Evolutionary conservation across 179 eudicot species (phyloP).

Genomic region (Silene noctiflora): DNA sequence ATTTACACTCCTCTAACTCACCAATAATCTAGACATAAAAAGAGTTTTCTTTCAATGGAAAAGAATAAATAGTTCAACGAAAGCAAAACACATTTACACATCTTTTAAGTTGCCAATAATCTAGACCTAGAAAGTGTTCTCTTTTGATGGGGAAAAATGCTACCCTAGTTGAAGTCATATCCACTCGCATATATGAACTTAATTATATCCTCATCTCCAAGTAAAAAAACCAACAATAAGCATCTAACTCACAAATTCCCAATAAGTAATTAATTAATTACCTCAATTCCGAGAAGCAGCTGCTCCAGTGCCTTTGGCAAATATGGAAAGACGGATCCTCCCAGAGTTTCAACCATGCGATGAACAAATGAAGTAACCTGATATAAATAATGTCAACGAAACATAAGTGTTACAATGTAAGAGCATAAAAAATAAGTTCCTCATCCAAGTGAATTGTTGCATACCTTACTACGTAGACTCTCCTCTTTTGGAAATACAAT

Average conservation of each 20-base stretch:
- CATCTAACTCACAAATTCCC: not conserved
- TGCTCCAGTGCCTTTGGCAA: slow-evolving; percentile 89
- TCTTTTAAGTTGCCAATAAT: not conserved
- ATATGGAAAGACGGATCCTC: slow-evolving; percentile 82
- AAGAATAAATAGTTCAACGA: not conserved
- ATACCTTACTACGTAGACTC: slow-evolving; percentile 82
- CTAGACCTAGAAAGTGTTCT: not conserved
- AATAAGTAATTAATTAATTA: slow-evolving; percentile 14
- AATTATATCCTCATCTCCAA: not conserved
- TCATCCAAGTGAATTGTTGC: slow-evolving; percentile 16
- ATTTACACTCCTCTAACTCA: not conserved
- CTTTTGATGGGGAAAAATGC: not conserved
- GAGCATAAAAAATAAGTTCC: not conserved
- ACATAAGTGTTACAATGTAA: slow-evolving; percentile 1
- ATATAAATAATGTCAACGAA: not conserved
- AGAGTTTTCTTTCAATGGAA: slow-evolving; percentile 2
- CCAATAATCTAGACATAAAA: not conserved
- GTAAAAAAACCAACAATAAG: slow-evolving; percentile 7
- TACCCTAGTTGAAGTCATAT: not conserved
- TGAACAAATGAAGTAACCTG: slow-evolving; percentile 95
- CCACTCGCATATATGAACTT: not conserved
- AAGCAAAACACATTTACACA: not conserved
- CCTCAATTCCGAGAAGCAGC: slow-evolving; percentile 90
- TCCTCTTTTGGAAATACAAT: slow-evolving; percentile 80
- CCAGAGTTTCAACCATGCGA: slow-evolving; percentile 94